Conservation (phyloP, 768 basidiomycete genomes). For the Asterophora parasitica region DNA sequence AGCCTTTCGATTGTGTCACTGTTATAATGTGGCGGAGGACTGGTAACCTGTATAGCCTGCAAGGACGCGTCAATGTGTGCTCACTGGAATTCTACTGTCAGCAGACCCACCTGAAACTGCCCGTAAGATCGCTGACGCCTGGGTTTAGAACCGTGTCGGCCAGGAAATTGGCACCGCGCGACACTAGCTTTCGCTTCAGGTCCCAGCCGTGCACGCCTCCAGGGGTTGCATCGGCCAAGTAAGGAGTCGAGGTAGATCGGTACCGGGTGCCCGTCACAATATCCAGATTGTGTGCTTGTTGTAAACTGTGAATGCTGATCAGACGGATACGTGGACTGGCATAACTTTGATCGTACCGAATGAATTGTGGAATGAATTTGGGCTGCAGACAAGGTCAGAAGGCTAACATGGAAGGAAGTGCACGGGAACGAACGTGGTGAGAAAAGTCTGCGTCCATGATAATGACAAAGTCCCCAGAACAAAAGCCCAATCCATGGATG, state of each 20-base stretch:
- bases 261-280: constrained; percentile 94
- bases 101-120: constrained; percentile 71
- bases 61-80: not conserved
- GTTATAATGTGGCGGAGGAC: constrained; percentile 83
- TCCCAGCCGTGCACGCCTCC: constrained; percentile 95
- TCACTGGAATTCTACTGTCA: not conserved
- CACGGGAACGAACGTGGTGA: constrained; percentile 64
- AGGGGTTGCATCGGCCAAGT: constrained; percentile 52
- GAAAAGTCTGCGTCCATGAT: constrained; percentile 98
- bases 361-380: constrained; percentile 93
- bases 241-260: constrained; percentile 54
- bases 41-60: constrained; percentile 68
- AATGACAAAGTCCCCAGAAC: constrained; percentile 88
- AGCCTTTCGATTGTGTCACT: constrained; percentile 81
- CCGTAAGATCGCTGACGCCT: constrained; percentile 87
- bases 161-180: constrained; percentile 85
- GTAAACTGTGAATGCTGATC: constrained; percentile 45
- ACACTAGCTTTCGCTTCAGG: constrained; percentile 82
- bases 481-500: constrained; percentile 86
- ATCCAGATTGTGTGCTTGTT: constrained; percentile 83
- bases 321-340: not conserved
- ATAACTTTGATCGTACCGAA: constrained; percentile 47
- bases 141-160: constrained; percentile 82
- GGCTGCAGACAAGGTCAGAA: constrained; percentile 44
- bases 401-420: not conserved